Base-by-base conservation (phyloP, 768 basidiomycete genomes). In the Pleurotus tuber-regium region DNA sequence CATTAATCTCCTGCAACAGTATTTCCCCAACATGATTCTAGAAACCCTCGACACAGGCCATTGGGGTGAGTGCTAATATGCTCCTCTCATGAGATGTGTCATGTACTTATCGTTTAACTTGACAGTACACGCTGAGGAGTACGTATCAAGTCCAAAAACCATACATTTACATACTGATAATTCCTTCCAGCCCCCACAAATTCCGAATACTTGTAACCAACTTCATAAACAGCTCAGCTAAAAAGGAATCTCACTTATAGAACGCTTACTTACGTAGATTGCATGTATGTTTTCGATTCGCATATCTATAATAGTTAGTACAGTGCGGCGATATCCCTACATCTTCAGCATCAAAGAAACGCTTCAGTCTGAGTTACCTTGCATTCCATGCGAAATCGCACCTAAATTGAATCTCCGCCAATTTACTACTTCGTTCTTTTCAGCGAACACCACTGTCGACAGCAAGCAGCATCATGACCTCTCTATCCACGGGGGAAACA, bases 41-140 rank as follows among this genome's bases (percentile, higher is more conserved):
- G 78, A 83, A 60, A 75, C 67, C 21, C 66, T 96, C 23, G 84
- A 92, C 52, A 72, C 92, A 0, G 84, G 86, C 1, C 94, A 98
- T 66, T 98, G 94, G 94, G 87, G 89, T 90, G 63, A 55, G 83
- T 66, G 5, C 31, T 5, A 18, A 25, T 23, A 9, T 29, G 10
- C 10, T 30, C 11, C 3, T 39, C 29, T 25, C 39, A n/a, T 25
- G 19, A 43, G 9, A 28, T 24, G 12, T 18, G 31, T 41, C 16
- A 29, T 51, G 50, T 51, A n/a, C 4, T 1, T 3, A 23, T 21
- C 5, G 1, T 53, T 16, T 54, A n/a, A n/a, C n/a, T n/a, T n/a
- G n/a, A n/a, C n/a, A 91, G 89, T 95, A 16, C 92, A 95, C 56
- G 87, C 89, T 12, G 92, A 95, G 63, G 78, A 77, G 77, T 84